Conservation (phyloP, 192 early-diverging fungal species). For the Coemansia sp. region DNA sequence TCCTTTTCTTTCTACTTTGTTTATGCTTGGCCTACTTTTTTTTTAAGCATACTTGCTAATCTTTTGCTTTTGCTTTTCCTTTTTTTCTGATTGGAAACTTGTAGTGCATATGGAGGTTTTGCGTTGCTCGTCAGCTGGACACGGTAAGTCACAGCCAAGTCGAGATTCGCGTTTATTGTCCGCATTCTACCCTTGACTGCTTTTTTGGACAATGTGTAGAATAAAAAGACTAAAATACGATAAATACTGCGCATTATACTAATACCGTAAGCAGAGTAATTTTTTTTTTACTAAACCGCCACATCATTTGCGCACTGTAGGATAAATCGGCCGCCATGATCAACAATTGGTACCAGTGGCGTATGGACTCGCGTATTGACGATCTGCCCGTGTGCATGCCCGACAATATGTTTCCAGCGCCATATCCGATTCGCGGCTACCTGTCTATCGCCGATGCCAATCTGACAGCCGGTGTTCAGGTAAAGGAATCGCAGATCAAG, state of each 20-base stretch:
- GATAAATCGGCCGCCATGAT: slow-evolving; percentile 63
- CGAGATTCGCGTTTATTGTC: too few relatives aligned
- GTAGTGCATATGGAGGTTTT: slow-evolving; percentile 63
- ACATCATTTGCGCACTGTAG: slow-evolving; percentile 41
- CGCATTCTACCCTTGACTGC: not conserved
- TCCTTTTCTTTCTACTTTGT: not conserved
- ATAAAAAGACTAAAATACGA: not conserved
- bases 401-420: slow-evolving; percentile 61
- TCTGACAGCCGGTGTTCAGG: slow-evolving; percentile 57
- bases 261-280: not conserved
- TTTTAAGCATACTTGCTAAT: not conserved
- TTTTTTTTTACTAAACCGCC: slow-evolving; percentile 4
- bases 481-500: slow-evolving; percentile 67
- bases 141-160: slow-evolving; percentile 55
- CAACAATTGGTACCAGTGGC: slow-evolving; percentile 63
- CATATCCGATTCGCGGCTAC: slow-evolving; percentile 71
- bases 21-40: too few relatives aligned
- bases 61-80: not conserved
- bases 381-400: slow-evolving; percentile 59
- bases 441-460: slow-evolving; percentile 65
- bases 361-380: slow-evolving; percentile 61
- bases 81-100: slow-evolving; percentile 1
- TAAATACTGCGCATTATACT: not conserved
- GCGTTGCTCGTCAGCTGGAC: slow-evolving; percentile 64
- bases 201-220: slow-evolving; percentile 6